These are phyloP conservation scores for Poterioochromonas sp. DNA, from an alignment of 352 stramenopile species.

Conservation along the genomic window DNA sequence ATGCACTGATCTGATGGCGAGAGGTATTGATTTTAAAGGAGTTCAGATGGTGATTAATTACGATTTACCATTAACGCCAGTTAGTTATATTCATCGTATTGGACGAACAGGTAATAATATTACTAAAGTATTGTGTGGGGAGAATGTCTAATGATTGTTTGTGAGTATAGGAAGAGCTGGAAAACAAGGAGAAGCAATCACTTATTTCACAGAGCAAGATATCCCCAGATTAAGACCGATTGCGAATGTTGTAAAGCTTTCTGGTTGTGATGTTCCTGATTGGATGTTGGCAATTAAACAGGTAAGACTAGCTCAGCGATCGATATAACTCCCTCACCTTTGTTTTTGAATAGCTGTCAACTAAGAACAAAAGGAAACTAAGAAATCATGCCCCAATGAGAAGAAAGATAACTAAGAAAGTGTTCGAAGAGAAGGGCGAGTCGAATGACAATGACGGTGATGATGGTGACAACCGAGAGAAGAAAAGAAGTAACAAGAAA, in stretches of 20 bases:
- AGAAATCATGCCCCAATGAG: not conserved
- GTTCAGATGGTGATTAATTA: conserved; percentile 99
- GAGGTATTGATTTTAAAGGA: conserved; percentile 97
- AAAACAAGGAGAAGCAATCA: conserved; percentile 69
- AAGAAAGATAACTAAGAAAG: not conserved
- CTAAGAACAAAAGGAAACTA: not conserved
- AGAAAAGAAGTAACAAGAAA: too few species aligned
- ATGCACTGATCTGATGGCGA: conserved; percentile 95
- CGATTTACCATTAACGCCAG: conserved; percentile 72
- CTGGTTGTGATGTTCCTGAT: conserved; percentile 72
- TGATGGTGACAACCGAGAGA: too few species aligned
- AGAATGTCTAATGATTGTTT: too few species aligned
- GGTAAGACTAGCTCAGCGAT: too few species aligned
- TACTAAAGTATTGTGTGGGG: too few species aligned
- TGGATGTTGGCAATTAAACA: conserved; percentile 74
- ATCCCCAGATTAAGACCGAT: conserved; percentile 78
- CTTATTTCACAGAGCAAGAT: conserved; percentile 81
- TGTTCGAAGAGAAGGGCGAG: too few species aligned
- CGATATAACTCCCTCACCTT: too few species aligned
- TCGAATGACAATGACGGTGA: too few species aligned
- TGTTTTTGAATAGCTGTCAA: conserved; percentile 4
- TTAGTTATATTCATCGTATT: conserved; percentile 57
- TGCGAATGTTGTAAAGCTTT: conserved; percentile 83
- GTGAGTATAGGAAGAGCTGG: too few species aligned
- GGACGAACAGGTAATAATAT: conserved; percentile 70